Evolutionary conservation across 306 rosid genomes (phyloP).

Genomic region (Amphicarpaea edgeworthii): DNA sequence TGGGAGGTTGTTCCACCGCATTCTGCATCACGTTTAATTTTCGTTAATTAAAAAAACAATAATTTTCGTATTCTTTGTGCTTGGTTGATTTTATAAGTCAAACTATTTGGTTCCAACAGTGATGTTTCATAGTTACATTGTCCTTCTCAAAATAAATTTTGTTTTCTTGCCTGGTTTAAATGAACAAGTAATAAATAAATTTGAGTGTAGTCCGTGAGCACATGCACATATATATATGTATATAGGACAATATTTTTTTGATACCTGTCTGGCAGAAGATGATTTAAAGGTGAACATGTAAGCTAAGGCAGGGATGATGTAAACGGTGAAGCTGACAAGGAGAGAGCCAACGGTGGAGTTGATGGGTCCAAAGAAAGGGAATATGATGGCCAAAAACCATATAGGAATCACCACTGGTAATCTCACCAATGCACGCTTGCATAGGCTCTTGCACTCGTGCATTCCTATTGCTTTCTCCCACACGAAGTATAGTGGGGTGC

Average conservation of each 20-base stretch:
- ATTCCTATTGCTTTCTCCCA: slow-evolving; percentile 96
- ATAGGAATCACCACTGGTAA: slow-evolving; percentile 94
- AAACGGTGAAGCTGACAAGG: slow-evolving; percentile 96
- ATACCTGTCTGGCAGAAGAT: slow-evolving; percentile 87
- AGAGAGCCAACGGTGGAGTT: slow-evolving; percentile 98
- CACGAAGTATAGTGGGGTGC: slow-evolving; percentile 91
- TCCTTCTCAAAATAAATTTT: neutral
- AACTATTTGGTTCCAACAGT: slow-evolving; percentile 33
- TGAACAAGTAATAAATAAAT: slow-evolving; percentile 3
- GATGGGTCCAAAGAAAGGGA: slow-evolving; percentile 97
- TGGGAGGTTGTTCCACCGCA: slow-evolving; percentile 93
- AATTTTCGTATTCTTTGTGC: too few relatives aligned
- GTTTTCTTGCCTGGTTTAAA: neutral
- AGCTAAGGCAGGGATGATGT: slow-evolving; percentile 91
- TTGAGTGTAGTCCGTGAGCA: neutral
- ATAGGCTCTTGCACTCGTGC: slow-evolving; percentile 92
- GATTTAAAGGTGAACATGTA: slow-evolving; percentile 88
- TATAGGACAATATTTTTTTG: neutral
- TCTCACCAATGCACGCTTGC: slow-evolving; percentile 93
- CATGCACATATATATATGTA: too few relatives aligned
- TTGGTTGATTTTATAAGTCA: slow-evolving; percentile 15
- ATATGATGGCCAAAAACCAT: slow-evolving; percentile 94
- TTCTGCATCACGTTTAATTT: slow-evolving; percentile 72
- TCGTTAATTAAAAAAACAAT: neutral
- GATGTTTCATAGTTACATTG: neutral